These are phyloP conservation scores for Bonia amplexicaulis DNA, from an alignment of 176 grass and related monocot species.

Conservation along the genomic window DNA sequence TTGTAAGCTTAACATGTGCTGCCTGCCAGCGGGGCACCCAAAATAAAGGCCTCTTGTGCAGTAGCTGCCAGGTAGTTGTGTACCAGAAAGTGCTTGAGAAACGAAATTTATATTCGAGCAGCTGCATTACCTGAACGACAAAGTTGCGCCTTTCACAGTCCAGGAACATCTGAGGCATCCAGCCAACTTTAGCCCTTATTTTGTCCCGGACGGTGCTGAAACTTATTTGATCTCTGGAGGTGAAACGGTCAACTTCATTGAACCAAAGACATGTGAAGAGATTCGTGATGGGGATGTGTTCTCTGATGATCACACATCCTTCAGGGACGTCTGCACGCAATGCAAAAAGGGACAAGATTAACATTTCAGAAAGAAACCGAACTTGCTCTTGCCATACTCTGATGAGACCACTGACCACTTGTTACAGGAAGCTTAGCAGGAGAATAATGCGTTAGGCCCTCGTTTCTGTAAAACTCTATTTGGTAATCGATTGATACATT, in stretches of 20 bases:
- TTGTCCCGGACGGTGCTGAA: conserved; percentile 94
- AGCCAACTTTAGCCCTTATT: conserved; percentile 72
- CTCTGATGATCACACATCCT: conserved; percentile 98
- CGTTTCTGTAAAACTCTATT: conserved; percentile 90
- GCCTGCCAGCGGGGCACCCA: neutral
- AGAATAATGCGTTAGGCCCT: conserved; percentile 82
- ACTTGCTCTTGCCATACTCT: neutral
- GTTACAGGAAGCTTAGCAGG: conserved; percentile 86
- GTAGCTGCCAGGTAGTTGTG: neutral
- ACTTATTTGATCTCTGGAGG: conserved; percentile 90
- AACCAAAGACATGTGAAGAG: conserved; percentile 99
- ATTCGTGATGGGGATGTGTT: conserved; percentile 85
- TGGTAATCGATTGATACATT: conserved; percentile 89
- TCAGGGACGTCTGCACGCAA: conserved; percentile 74
- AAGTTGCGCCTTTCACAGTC: conserved; percentile 95
- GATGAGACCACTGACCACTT: conserved; percentile 59
- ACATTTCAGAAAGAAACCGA: neutral
- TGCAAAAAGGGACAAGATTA: neutral
- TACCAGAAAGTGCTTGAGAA: neutral
- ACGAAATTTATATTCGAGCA: neutral
- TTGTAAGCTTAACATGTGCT: neutral
- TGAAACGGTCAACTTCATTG: conserved; percentile 98
- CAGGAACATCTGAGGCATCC: conserved; percentile 82
- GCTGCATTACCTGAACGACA: conserved; percentile 68
- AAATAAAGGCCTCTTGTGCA: neutral